Conservation (phyloP, 805 yeast species). For the Starmera amethionina region DNA sequence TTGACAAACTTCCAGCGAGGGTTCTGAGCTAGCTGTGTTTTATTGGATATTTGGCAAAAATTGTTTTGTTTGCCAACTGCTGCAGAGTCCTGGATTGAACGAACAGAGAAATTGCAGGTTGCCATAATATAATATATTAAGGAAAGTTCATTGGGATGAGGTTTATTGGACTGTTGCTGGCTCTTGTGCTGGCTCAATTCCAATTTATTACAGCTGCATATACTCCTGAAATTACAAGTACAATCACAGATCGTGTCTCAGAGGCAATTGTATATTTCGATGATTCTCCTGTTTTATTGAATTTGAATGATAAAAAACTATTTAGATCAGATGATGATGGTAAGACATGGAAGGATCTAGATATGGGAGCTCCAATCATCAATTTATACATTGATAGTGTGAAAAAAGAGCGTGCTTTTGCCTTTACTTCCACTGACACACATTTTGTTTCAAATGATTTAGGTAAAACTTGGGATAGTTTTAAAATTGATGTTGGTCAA, state of each 20-base stretch:
- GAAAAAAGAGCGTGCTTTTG: slow-evolving; percentile 30
- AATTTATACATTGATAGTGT: slow-evolving; percentile 22
- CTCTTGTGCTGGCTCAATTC: not conserved
- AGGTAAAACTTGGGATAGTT: slow-evolving; percentile 32
- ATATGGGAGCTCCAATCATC: slow-evolving; percentile 22
- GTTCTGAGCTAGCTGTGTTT: no score
- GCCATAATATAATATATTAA: no score
- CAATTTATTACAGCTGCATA: slow-evolving; percentile 8
- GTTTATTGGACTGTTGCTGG: not conserved
- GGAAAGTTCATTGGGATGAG: no score
- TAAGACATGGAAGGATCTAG: slow-evolving; percentile 28
- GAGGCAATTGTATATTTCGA: slow-evolving; percentile 19
- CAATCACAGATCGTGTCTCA: slow-evolving; percentile 5
- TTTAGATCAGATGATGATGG: slow-evolving; percentile 41
- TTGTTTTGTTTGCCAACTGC: no score
- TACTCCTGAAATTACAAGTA: slow-evolving; percentile 15
- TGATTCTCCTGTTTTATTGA: slow-evolving; percentile 20
- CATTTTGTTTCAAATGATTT: slow-evolving; percentile 31
- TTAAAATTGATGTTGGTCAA: slow-evolving; percentile 18
- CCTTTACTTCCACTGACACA: slow-evolving; percentile 20
- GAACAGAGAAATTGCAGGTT: no score
- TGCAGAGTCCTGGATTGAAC: no score
- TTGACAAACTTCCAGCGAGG: no score
- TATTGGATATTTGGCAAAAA: no score
- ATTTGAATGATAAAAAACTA: slow-evolving; percentile 18